phyloP scores from a whole-genome alignment of 148 eudicot species.

The Cornus florida region DNA sequence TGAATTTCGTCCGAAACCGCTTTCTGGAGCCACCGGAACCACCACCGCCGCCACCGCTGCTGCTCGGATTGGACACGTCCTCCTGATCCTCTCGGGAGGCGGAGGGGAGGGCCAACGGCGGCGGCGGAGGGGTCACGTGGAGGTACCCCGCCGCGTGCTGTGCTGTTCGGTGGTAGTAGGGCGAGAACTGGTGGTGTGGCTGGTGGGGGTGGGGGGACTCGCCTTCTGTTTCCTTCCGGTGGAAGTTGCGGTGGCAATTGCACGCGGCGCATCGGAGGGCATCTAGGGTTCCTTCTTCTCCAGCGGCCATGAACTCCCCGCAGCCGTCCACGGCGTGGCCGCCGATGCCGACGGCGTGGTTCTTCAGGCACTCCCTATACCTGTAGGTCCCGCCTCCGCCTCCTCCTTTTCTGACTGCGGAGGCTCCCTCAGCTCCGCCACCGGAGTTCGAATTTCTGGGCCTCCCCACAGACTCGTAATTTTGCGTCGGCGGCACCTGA shows the following conservation, averaged over 20 bases:
- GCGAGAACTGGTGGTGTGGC: constrained; percentile 24
- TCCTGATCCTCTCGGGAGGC: constrained; percentile 42
- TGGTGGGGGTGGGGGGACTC: constrained; percentile 10
- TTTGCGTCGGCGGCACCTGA: constrained; percentile 17
- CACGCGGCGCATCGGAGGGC: constrained; percentile 72
- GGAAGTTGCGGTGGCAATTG: constrained; percentile 80
- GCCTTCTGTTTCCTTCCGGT: constrained; percentile 42
- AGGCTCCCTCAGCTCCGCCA: background rate
- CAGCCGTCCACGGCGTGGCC: constrained; percentile 75
- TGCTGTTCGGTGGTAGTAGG: constrained; percentile 31
- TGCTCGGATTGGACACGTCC: constrained; percentile 53
- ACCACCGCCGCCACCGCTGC: constrained; percentile 40
- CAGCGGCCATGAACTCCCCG: constrained; percentile 68
- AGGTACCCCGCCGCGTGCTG: constrained; percentile 34
- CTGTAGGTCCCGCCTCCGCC: constrained; percentile 16
- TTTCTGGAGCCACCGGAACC: constrained; percentile 29
- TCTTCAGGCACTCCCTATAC: constrained; percentile 65
- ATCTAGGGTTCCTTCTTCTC: constrained; percentile 61
- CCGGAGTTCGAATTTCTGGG: background rate
- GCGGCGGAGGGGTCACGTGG: constrained; percentile 25
- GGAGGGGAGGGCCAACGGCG: constrained; percentile 34
- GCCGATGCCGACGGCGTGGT: constrained; percentile 64
- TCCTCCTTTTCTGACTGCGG: constrained; percentile 11
- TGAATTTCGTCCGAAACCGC: constrained; percentile 44
- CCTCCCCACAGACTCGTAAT: constrained; percentile 17